Percentiles rank a stretch among this genome's conserved stretches.
Conservation (phyloP, 768 basidiomycete genomes). For the Rhodotorula sphaerocarpa region DNA sequence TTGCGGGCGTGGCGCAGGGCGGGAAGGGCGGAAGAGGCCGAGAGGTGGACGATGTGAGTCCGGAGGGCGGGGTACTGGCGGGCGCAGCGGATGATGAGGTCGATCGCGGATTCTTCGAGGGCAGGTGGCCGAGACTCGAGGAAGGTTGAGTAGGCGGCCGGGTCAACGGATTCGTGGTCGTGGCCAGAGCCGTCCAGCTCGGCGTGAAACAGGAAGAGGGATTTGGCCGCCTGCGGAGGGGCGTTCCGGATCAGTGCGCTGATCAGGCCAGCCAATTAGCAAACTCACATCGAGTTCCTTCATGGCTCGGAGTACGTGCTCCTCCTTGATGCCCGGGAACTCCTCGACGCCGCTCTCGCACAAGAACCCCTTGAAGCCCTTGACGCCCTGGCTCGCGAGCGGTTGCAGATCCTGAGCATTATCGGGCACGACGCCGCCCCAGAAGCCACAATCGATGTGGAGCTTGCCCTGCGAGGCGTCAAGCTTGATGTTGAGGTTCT, state of each 20-base stretch:
- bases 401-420: conserved; percentile 70
- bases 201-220: conserved; percentile 83
- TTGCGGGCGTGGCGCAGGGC: conserved; percentile 60
- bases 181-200: conserved; percentile 52
- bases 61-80: conserved; percentile 58
- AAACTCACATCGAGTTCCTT: conserved; percentile 57
- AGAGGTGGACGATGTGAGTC: conserved; percentile 92
- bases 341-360: conserved; percentile 95
- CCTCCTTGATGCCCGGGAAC: conserved; percentile 75
- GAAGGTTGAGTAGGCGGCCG: conserved; percentile 67
- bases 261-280: neutral
- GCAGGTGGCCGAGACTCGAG: conserved; percentile 71
- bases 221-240: conserved; percentile 52
- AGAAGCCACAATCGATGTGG: conserved; percentile 76
- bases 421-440: conserved; percentile 89
- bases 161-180: conserved; percentile 42
- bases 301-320: conserved; percentile 64
- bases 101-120: conserved; percentile 73
- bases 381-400: conserved; percentile 71
- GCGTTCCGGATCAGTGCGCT: neutral
- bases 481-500: conserved; percentile 64
- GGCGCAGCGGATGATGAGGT: conserved; percentile 62
- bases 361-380: conserved; percentile 94
- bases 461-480: conserved; percentile 64
- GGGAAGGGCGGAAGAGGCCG: conserved; percentile 72